Base-by-base conservation (phyloP, 768 basidiomycete species). In the Leucogyrophana mollusca region DNA sequence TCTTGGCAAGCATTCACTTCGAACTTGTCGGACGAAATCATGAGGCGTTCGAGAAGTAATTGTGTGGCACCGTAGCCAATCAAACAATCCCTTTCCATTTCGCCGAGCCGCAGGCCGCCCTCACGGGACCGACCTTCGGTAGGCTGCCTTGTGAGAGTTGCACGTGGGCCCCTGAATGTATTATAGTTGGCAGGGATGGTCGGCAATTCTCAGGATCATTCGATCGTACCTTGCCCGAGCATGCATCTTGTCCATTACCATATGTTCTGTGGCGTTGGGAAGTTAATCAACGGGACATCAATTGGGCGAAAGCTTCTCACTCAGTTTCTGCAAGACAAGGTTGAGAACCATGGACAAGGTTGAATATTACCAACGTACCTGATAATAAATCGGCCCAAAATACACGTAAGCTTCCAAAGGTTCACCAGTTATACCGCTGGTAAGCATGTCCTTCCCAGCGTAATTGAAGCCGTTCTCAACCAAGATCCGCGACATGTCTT, bases 221-320 rank as follows among this genome's bases (percentile, higher is more conserved):
- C 42, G 45, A 41, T 58, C 76, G 57, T 65, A 86, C 91, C 92
- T 87, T 41, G 96, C 94, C 47, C 96, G 86, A 54, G 96, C 96
- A 58, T 99, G 96, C 96, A 99, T 99, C 76, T 99, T 99, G 77
- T 99, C 96, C 86, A 97, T 89, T 41, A 98, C 95, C 95, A 98
- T 98, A 72, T 95, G 94, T 73, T 94, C 85, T 89, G 55, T 33
- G 40, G 32, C 18, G 48, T 18, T 44, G 49, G 53, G 49, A 43
- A 56, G 53, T 57, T n/a, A 55, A 39, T 45, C 32, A 40, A 33
- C 30, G 27, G 30, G 40, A 5, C 43, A 40, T 40, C 17, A 37
- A 43, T 37, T 35, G 18, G 20, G 25, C 22, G 21, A 17, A 34
- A 17, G 18, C 35, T 45, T 51, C 90, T 74, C 66, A 96, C 94